Percentiles rank a stretch among this genome's conserved stretches.
Conservation (phyloP, 805 yeast species). For the Crinitomyces ghanaensis region DNA sequence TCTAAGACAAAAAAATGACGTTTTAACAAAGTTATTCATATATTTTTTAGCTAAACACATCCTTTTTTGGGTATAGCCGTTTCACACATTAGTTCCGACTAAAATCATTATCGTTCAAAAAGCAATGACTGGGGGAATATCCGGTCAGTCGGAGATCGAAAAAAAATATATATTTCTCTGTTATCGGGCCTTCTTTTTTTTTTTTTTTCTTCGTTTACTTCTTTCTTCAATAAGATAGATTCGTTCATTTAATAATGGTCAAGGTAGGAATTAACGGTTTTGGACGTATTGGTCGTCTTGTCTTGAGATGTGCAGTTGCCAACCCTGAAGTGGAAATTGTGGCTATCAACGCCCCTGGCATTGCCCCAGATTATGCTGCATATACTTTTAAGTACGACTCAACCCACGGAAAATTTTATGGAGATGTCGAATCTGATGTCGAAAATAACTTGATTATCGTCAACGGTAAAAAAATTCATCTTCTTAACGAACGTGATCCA, state of each 20-base stretch:
- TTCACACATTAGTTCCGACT: too few species aligned
- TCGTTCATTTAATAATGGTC: conserved; percentile 34
- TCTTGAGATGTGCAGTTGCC: conserved; percentile 61
- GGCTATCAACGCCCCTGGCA: conserved; percentile 86
- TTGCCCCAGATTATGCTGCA: conserved; percentile 79
- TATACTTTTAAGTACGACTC: conserved; percentile 93
- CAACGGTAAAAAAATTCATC: conserved; percentile 52
- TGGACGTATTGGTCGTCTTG: conserved; percentile 90
- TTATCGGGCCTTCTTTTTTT: too few species aligned
- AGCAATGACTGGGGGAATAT: too few species aligned
- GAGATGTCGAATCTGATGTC: conserved; percentile 51
- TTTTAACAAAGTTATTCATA: too few species aligned
- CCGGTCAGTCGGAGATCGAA: too few species aligned
- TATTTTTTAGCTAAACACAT: too few species aligned
- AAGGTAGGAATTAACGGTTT: conserved; percentile 86
- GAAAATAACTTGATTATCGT: conserved; percentile 46
- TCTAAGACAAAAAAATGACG: too few species aligned
- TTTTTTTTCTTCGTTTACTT: too few species aligned
- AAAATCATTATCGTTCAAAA: too few species aligned
- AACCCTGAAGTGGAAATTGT: conserved; percentile 69
- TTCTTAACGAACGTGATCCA: conserved; percentile 78
- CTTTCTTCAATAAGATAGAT: too few species aligned
- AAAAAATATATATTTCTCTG: too few species aligned
- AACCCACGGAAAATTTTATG: conserved; percentile 76
- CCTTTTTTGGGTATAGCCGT: too few species aligned